A percentile compares a stretch with the other conserved stretches of the same genome.
Evolutionary conservation across 805 yeast species (phyloP).

Genomic region (Lachancea nothofagi): DNA sequence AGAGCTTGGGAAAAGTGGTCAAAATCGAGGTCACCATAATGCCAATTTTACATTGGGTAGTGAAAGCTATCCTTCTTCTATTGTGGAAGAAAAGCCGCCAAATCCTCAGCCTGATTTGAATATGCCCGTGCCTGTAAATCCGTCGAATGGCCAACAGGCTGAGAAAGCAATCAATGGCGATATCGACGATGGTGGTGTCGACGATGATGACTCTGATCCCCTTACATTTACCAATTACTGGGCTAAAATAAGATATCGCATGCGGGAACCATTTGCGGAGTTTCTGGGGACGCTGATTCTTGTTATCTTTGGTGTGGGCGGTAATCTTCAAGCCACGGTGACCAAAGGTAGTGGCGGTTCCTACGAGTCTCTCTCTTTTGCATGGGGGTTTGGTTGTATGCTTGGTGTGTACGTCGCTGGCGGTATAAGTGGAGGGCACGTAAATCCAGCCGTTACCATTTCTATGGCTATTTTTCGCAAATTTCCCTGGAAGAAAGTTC

Average conservation of each 20-base stretch:
- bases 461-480: slow-evolving; percentile 40
- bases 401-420: slow-evolving; percentile 41
- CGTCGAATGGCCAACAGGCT: not conserved
- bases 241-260: slow-evolving; percentile 15
- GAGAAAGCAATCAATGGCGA: not conserved
- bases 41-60: slow-evolving; percentile 14
- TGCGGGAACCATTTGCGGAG: slow-evolving; percentile 42
- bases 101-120: no score
- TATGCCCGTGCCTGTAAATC: not conserved
- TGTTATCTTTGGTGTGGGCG: slow-evolving; percentile 41
- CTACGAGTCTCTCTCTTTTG: slow-evolving; percentile 35
- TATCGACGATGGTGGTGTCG: slow-evolving; percentile 3
- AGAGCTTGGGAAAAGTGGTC: slow-evolving; percentile 1
- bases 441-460: slow-evolving; percentile 44
- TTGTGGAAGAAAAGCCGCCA: slow-evolving; percentile 5
- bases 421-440: slow-evolving; percentile 46
- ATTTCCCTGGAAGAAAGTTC: slow-evolving; percentile 44
- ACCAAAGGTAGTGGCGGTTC: slow-evolving; percentile 35
- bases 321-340: slow-evolving; percentile 18
- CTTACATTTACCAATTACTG: slow-evolving; percentile 16
- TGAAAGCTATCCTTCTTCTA: slow-evolving; percentile 15
- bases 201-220: slow-evolving; percentile 10
- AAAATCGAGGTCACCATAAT: slow-evolving; percentile 3
- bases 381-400: slow-evolving; percentile 46
- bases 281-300: slow-evolving; percentile 39